Evolutionary conservation across 306 rosid species (phyloP).

Genomic region (Senna tora): DNA sequence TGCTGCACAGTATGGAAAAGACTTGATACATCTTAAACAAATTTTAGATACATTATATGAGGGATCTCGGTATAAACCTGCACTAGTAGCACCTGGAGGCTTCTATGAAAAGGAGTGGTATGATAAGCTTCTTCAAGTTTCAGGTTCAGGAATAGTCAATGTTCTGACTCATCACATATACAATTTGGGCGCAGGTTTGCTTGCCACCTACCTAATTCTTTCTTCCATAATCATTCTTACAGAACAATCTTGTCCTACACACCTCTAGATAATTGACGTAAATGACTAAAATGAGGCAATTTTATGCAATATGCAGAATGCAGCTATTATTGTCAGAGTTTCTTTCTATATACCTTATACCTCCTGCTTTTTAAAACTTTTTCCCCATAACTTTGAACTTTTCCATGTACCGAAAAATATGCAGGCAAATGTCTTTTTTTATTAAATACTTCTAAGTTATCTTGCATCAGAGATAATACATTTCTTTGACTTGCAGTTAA

Average conservation of each 20-base stretch:
- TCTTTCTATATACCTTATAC: background rate
- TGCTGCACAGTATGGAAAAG: constrained; percentile 84
- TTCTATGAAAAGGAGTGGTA: constrained; percentile 79
- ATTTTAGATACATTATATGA: constrained; percentile 55
- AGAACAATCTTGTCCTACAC: constrained; percentile 16
- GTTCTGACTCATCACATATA: constrained; percentile 80
- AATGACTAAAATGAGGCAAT: constrained; percentile 20
- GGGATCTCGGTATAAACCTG: constrained; percentile 56
- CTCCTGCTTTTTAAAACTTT: background rate
- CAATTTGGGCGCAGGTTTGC: constrained; percentile 90
- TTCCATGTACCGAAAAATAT: constrained; percentile 12
- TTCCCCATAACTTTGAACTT: background rate
- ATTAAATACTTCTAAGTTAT: background rate
- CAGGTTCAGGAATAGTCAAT: constrained; percentile 71
- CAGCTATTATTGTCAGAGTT: background rate
- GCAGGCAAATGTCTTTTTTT: background rate
- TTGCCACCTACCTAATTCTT: constrained; percentile 30
- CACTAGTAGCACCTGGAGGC: constrained; percentile 90
- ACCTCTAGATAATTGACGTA: constrained; percentile 14
- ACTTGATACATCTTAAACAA: constrained; percentile 66
- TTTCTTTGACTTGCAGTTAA: constrained; percentile 1
- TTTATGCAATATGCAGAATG: constrained; percentile 1
- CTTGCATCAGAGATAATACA: constrained; percentile 3
- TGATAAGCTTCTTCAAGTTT: constrained; percentile 67
- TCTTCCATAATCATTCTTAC: constrained; percentile 9